Evolutionary conservation across 2,329 filamentous ascomycete species (phyloP), one percentile per base, ranked within the genome.

Genomic region (Mycogone perniciosa): DNA sequence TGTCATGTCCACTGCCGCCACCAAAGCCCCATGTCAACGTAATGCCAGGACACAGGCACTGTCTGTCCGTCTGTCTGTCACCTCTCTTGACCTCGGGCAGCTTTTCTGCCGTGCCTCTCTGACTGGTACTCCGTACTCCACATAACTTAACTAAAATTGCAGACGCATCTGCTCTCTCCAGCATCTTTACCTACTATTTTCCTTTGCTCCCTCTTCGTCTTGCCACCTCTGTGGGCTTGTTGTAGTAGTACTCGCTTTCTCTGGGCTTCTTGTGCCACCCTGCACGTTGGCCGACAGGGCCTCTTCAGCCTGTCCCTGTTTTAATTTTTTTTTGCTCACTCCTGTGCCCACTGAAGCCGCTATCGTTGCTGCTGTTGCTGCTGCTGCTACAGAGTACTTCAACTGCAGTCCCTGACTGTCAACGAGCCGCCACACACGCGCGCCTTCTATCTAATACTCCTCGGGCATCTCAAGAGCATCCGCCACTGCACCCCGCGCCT

Each of bases 401-500:
- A 10, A 38, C 35, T 38, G 35, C n/a, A 37, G 41, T 13, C 20
- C n/a, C 20, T 29, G 26, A 26, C 41, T 35, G 31, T 33, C 34
- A 38, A 31, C 29, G 13, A 31, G 42, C 46, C 46, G 51, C 51
- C 51, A 49, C 51, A 49, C 46, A 49, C 51, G 46, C 48, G 48
- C 51, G 51, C 46, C 46, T 49, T 46, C 46, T 44, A 38, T n/a
- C 31, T 27, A 35, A 27, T 20, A 26, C 29, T 30, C 42, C 34
- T 26, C 43, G 44, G 40, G 33, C 33, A 8, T 35, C 33, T 35
- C 33, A 11, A 11, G 20, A 20, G 20, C 20, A 20, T 20, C 20
- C 20, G 20, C 20, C 20, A 20, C 20, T 20, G 20, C 20, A 20
- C 20, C 20, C 20, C 20, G 20, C 20, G 20, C 20, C 20, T 20